Evolutionary conservation across 352 stramenopile species (phyloP).

Genomic region (Phytophthora crassamura): DNA sequence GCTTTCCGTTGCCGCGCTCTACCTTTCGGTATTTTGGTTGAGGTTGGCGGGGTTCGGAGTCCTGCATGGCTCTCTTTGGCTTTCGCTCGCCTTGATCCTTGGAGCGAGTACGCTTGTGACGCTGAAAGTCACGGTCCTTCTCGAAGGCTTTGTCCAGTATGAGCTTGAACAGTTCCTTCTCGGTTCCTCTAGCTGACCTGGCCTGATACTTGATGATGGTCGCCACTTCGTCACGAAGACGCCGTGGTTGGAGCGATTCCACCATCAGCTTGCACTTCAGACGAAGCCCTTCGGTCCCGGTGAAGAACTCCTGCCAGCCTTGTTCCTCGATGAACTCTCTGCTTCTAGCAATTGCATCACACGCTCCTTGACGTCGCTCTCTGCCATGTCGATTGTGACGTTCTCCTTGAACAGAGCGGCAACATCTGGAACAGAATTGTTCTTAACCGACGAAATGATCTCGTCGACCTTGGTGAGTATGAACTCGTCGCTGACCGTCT

Average conservation of each 20-base stretch:
- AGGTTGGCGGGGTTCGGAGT: too few species aligned
- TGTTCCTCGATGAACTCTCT: slow-evolving; percentile 22
- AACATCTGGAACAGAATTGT: slow-evolving; percentile 23
- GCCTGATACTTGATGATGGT: slow-evolving; percentile 19
- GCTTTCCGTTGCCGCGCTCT: too few species aligned
- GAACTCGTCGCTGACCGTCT: slow-evolving; percentile 21
- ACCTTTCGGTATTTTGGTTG: too few species aligned
- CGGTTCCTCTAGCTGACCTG: slow-evolving; percentile 6
- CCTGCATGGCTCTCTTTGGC: too few species aligned
- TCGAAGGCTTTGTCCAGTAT: slow-evolving; percentile 20
- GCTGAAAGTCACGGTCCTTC: slow-evolving; percentile 23
- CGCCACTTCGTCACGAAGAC: slow-evolving; percentile 13
- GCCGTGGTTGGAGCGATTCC: slow-evolving; percentile 10
- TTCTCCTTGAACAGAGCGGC: slow-evolving; percentile 28
- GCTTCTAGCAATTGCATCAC: slow-evolving; percentile 24
- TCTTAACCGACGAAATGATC: slow-evolving; percentile 28
- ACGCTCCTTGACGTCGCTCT: slow-evolving; percentile 17
- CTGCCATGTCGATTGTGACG: slow-evolving; percentile 13
- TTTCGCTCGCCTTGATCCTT: slow-evolving; percentile 9
- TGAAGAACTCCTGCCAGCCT: slow-evolving; percentile 26
- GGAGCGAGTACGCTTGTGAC: slow-evolving; percentile 9
- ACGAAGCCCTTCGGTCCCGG: slow-evolving; percentile 4
- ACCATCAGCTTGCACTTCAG: slow-evolving; percentile 20
- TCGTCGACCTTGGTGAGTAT: slow-evolving; percentile 22
- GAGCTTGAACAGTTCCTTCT: slow-evolving; percentile 24